A percentile compares a stretch with the other conserved stretches of the same genome.
phyloP scores from a whole-genome alignment of 116 monocot species.

The Thalassia testudinum region DNA sequence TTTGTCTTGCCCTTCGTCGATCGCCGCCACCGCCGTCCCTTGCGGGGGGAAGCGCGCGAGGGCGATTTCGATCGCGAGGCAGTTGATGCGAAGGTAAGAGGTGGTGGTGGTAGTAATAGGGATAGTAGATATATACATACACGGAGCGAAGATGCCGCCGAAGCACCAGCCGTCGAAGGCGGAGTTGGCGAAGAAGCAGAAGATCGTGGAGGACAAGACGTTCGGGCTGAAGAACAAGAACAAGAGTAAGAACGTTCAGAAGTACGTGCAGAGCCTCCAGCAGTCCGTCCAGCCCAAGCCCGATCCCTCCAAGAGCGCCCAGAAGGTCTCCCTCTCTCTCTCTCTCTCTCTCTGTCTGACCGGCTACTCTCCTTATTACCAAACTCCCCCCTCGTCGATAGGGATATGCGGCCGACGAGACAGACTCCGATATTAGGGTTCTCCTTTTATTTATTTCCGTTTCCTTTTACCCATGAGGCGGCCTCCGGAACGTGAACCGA shows the following conservation, averaged over 20 bases:
- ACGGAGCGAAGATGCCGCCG: constrained; percentile 81
- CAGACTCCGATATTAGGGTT: background rate
- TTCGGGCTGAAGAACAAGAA: constrained; percentile 99
- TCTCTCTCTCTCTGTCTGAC: background rate
- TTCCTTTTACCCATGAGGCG: background rate
- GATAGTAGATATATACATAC: too few relatives aligned
- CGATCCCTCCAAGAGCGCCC: constrained; percentile 67
- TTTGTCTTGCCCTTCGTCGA: too few relatives aligned
- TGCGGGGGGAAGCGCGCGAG: too few relatives aligned
- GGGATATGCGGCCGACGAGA: too few relatives aligned
- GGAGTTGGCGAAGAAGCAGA: constrained; percentile 98
- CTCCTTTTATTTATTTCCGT: too few relatives aligned
- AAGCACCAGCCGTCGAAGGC: constrained; percentile 69
- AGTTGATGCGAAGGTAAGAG: too few relatives aligned
- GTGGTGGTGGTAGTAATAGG: too few relatives aligned
- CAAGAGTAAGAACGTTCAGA: constrained; percentile 98
- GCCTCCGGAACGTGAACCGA: too few relatives aligned
- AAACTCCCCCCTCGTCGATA: too few relatives aligned
- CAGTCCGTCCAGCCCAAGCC: constrained; percentile 69
- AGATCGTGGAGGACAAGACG: constrained; percentile 94
- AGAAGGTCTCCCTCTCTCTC: too few relatives aligned
- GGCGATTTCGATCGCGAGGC: too few relatives aligned
- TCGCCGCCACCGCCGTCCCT: too few relatives aligned
- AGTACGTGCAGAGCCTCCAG: constrained; percentile 92
- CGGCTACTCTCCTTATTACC: background rate